Percentiles rank a stretch among this genome's conserved stretches.
These are phyloP conservation scores for Thermomyces lanuginosus DNA, from an alignment of 2,329 filamentous ascomycete species.

Conservation along the genomic window DNA sequence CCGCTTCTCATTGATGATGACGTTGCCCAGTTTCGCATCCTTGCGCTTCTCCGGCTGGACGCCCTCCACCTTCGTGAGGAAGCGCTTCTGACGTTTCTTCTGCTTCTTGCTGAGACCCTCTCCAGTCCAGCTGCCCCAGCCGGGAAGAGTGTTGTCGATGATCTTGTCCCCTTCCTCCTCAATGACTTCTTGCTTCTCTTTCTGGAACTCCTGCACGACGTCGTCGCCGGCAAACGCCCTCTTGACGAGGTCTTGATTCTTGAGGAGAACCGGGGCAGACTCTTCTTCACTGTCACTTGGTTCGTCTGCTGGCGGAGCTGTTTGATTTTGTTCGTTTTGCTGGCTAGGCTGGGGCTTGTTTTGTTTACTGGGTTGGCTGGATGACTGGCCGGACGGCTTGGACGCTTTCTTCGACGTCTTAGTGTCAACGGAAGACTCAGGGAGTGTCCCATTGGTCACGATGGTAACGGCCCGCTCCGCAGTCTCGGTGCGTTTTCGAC, in stretches of 20 bases:
- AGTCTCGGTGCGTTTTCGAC: conserved; percentile 18
- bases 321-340: conserved; percentile 9
- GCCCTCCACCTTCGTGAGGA: conserved; percentile 41
- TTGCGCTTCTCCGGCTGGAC: conserved; percentile 61
- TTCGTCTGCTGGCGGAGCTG: no score
- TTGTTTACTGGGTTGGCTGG: conserved; percentile 10
- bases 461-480: conserved; percentile 10
- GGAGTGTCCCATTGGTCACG: no score
- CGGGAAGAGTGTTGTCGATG: conserved; percentile 69
- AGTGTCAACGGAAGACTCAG: conserved; percentile 4
- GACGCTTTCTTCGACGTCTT: no score
- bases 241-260: conserved; percentile 53
- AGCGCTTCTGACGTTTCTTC: conserved; percentile 40
- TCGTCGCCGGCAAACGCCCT: conserved; percentile 79
- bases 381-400: no score
- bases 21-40: conserved; percentile 64
- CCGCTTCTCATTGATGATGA: conserved; percentile 85
- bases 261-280: conserved; percentile 25
- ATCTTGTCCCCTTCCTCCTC: conserved; percentile 70
- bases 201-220: conserved; percentile 61
- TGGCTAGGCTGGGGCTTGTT: conserved; percentile 3
- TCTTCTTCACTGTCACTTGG: conserved; percentile 27
- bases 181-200: conserved; percentile 57
- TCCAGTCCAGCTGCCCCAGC: conserved; percentile 88
- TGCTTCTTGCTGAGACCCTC: conserved; percentile 60